These are phyloP conservation scores for Xylaria curta DNA, from an alignment of 495 filamentous ascomycete genomes.

Conservation along the genomic window DNA sequence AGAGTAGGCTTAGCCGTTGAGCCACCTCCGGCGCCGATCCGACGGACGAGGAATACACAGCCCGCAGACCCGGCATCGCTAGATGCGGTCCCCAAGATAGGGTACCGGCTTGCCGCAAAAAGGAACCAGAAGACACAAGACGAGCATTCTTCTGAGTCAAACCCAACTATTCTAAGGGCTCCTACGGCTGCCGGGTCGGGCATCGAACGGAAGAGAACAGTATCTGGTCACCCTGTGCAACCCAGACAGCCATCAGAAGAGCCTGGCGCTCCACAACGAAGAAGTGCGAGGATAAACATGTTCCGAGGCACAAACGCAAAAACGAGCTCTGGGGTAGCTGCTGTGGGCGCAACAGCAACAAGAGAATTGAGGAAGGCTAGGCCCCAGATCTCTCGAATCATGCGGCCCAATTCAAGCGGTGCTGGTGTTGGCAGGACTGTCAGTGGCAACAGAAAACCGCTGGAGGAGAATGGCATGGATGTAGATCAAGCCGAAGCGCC, in stretches of 20 bases:
- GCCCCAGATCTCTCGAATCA: slow-evolving; percentile 62
- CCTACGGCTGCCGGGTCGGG: slow-evolving; percentile 38
- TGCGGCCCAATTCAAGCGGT: slow-evolving; percentile 58
- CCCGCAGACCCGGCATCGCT: slow-evolving; percentile 56
- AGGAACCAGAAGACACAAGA: slow-evolving; percentile 58
- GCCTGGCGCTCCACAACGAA: slow-evolving; percentile 72
- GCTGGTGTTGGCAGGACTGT: slow-evolving; percentile 81
- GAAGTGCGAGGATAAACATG: slow-evolving; percentile 74
- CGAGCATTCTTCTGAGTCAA: slow-evolving; percentile 42
- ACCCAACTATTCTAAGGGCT: slow-evolving; percentile 32
- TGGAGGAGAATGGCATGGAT: slow-evolving; percentile 69
- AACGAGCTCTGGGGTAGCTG: slow-evolving; percentile 66
- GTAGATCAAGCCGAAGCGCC: slow-evolving; percentile 59
- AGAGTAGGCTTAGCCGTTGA: slow-evolving; percentile 50
- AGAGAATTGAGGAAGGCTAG: slow-evolving; percentile 81
- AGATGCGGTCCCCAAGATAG: slow-evolving; percentile 72
- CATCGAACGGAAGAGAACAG: slow-evolving; percentile 78
- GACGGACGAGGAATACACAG: slow-evolving; percentile 67
- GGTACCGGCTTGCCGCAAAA: slow-evolving; percentile 55
- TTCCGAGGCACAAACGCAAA: slow-evolving; percentile 64
- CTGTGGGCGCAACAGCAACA: slow-evolving; percentile 62
- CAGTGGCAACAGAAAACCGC: slow-evolving; percentile 80
- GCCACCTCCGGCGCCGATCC: slow-evolving; percentile 70
- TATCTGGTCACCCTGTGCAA: slow-evolving; percentile 80
- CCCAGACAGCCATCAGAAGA: slow-evolving; percentile 63